phyloP scores from a whole-genome alignment of 768 basidiomycete genomes.

The Leccinum imitatum region DNA sequence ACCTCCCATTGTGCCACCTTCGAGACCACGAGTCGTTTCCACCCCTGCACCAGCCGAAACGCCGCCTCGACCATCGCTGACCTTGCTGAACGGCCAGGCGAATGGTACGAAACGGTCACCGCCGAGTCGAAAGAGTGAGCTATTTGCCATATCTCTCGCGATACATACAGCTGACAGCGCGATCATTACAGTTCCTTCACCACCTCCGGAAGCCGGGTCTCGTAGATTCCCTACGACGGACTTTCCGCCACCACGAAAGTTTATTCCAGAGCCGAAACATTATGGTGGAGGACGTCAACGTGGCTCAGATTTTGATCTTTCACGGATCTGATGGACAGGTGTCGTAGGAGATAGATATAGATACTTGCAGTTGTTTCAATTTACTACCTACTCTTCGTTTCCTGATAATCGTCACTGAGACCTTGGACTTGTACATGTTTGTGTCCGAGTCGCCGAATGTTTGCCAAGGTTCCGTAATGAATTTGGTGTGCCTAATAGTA shows the following conservation, averaged over 20 bases:
- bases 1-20: constrained; percentile 17
- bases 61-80: constrained; percentile 12
- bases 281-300: constrained; percentile 66
- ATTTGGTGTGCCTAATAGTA: not conserved
- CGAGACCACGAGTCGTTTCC: constrained; percentile 28
- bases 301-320: constrained; percentile 72
- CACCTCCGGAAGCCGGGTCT: constrained; percentile 61
- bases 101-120: constrained; percentile 37
- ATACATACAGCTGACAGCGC: constrained; percentile 12
- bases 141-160: not conserved
- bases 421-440: not conserved
- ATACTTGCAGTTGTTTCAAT: not conserved
- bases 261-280: constrained; percentile 45
- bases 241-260: constrained; percentile 76
- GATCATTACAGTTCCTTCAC: constrained; percentile 45
- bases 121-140: constrained; percentile 50
- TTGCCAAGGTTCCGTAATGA: not conserved
- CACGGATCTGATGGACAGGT: constrained; percentile 27
- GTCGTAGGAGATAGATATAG: not conserved
- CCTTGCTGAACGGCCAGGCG: constrained; percentile 18
- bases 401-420: not conserved
- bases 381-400: not conserved
- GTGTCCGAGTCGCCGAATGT: too few species aligned
- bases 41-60: constrained; percentile 23
- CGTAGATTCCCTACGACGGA: constrained; percentile 76